Evolutionary conservation across 2,329 filamentous ascomycete species (phyloP).

Genomic region (Ceratocystiopsis brevicomis): DNA sequence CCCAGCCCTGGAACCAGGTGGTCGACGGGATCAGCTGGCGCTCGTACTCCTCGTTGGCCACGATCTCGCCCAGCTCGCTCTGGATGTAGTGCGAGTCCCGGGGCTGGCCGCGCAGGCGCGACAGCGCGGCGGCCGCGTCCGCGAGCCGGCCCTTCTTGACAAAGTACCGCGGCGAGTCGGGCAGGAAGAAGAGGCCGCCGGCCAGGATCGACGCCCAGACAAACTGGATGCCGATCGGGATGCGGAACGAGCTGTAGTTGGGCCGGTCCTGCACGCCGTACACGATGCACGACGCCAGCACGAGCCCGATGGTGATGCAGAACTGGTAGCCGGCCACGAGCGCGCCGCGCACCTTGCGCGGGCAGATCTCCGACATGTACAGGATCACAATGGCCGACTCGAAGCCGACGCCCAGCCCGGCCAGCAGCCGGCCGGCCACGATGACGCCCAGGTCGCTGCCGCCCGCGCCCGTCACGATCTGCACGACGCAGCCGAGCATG

Average conservation of each 20-base stretch:
- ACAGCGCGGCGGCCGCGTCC: conserved; percentile 41
- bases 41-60: conserved; percentile 82
- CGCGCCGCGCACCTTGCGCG: conserved; percentile 41
- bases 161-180: conserved; percentile 71
- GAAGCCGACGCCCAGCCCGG: conserved; percentile 63
- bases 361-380: conserved; percentile 71
- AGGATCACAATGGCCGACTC: conserved; percentile 64
- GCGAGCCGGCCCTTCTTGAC: conserved; percentile 60
- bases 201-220: conserved; percentile 61
- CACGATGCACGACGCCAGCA: conserved; percentile 37
- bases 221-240: conserved; percentile 66
- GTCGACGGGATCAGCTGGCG: conserved; percentile 44
- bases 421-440: conserved; percentile 54
- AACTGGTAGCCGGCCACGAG: conserved; percentile 48
- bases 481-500: conserved; percentile 46
- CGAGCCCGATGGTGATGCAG: conserved; percentile 54
- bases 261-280: conserved; percentile 46
- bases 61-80: conserved; percentile 64
- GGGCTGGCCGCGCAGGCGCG: conserved; percentile 56
- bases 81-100: conserved; percentile 55
- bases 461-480: conserved; percentile 32
- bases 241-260: conserved; percentile 54
- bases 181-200: conserved; percentile 53
- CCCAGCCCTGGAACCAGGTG: conserved; percentile 51
- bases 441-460: conserved; percentile 39